phyloP scores from a whole-genome alignment of 2,329 filamentous ascomycete species.

The Xylariales sp. region DNA sequence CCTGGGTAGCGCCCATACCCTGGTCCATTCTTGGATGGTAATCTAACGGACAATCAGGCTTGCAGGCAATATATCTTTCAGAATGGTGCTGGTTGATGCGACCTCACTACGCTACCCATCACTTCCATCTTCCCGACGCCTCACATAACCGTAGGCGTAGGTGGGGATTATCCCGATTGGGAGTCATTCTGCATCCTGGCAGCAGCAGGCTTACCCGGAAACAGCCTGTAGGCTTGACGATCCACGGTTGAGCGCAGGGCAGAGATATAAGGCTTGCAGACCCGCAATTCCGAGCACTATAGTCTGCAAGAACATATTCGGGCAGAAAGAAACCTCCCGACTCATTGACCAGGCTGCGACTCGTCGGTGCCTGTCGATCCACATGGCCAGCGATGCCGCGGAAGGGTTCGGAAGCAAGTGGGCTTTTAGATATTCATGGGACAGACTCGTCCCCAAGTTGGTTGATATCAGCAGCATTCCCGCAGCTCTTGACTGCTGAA shows the following conservation, averaged over 20 bases:
- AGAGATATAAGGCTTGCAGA: neutral
- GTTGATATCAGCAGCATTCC: neutral
- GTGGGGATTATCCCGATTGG: too few relatives aligned
- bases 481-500: neutral
- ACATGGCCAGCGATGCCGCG: too few relatives aligned
- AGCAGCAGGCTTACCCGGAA: neutral
- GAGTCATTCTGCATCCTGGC: neutral
- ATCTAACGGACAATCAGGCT: slow-evolving; percentile 30
- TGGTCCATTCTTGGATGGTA: neutral
- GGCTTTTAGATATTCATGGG: too few relatives aligned
- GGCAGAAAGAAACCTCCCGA: too few relatives aligned
- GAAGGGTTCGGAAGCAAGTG: too few relatives aligned
- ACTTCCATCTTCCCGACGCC: neutral
- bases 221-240: neutral
- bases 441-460: neutral
- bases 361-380: too few relatives aligned
- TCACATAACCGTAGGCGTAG: neutral
- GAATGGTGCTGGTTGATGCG: slow-evolving; percentile 14
- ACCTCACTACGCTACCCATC: neutral
- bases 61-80: slow-evolving; percentile 52
- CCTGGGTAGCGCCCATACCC: slow-evolving; percentile 1
- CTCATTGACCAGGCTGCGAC: too few relatives aligned
- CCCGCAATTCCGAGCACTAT: neutral
- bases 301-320: too few relatives aligned
- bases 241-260: neutral